Evolutionary conservation across 2,329 filamentous ascomycete genomes (phyloP).

Genomic region (Calycina herbarum): DNA sequence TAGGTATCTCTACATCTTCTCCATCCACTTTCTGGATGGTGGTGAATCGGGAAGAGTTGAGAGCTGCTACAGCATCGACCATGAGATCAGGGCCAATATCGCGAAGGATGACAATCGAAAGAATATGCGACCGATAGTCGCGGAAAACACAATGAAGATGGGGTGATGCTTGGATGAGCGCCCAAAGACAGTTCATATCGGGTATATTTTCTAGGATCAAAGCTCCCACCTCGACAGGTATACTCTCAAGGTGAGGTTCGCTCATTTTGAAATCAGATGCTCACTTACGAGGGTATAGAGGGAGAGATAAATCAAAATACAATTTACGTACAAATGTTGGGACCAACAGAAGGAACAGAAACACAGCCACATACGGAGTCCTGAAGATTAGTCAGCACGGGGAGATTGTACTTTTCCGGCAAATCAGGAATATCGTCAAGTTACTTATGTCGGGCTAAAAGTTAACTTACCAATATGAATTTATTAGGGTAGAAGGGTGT

Average conservation of each 20-base stretch:
- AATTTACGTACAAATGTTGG: neutral
- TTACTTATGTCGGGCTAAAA: too few species aligned
- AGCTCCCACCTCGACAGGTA: neutral
- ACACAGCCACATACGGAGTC: neutral
- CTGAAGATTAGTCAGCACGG: neutral
- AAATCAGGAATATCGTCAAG: neutral
- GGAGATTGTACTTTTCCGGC: too few species aligned
- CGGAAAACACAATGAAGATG: conserved; percentile 10
- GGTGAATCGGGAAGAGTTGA: conserved; percentile 5
- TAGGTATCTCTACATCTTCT: neutral
- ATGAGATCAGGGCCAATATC: conserved; percentile 12
- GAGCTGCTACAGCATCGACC: conserved; percentile 12
- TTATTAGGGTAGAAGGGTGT: too few species aligned
- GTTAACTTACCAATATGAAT: too few species aligned
- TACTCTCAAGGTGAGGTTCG: neutral
- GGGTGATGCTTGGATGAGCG: conserved; percentile 12
- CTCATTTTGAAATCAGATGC: neutral
- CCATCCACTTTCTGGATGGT: neutral
- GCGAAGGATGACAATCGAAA: conserved; percentile 10
- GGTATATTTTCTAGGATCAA: conserved; percentile 9
- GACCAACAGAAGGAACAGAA: neutral
- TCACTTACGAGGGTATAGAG: too few species aligned
- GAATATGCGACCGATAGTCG: conserved; percentile 8
- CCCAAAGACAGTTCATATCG: conserved; percentile 13
- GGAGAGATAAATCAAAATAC: too few species aligned